Evolutionary conservation across 177 flowering plant species (phyloP), one percentile per base, ranked within the genome.

Genomic region (Vitis hybrid): DNA sequence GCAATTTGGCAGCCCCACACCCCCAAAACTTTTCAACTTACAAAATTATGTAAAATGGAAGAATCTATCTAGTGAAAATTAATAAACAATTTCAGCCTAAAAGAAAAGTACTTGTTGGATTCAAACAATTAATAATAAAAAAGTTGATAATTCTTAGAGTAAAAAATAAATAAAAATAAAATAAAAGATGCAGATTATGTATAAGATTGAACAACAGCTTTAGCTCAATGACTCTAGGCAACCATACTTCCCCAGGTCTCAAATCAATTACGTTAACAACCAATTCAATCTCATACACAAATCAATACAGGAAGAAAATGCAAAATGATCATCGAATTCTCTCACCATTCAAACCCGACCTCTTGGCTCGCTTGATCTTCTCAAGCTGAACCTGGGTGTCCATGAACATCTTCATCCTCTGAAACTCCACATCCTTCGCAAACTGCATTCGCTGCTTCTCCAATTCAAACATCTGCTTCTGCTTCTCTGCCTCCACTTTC

Each of bases 391-490:
- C 83, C 82, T 91, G 98, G 11, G 87, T 85, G 62, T 91, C 93
- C 88, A 89, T 84, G 62, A 93, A 86, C 78, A 90, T 75, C 76
- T 88, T 85, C 94, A 93, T 87, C 78, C 97, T 85, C 75, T 93
- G 91, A 64, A 82, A 82, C 88, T 93, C 98, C 88, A 93, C 77
- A 72, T 85, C 93, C 79, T 88, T 93, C 2, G 84, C 81, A 79
- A 90, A 87, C 76, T 93, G 85, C 97, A 91, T 90, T 78, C 95
- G 83, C 82, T 91, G 89, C 82, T 88, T 90, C 84, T 93, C 98
- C 81, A 93, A 75, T 64, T 91, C 95, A 19, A 91, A 62, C 92
- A 90, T 82, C 76, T 86, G 89, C 79, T 85, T 77, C 80, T 85
- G 89, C 77, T 89, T 93, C 72, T 79, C 85, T 15, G 70, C 81